Base-by-base conservation (phyloP, 805 yeast species). In the Candida caryicola region DNA sequence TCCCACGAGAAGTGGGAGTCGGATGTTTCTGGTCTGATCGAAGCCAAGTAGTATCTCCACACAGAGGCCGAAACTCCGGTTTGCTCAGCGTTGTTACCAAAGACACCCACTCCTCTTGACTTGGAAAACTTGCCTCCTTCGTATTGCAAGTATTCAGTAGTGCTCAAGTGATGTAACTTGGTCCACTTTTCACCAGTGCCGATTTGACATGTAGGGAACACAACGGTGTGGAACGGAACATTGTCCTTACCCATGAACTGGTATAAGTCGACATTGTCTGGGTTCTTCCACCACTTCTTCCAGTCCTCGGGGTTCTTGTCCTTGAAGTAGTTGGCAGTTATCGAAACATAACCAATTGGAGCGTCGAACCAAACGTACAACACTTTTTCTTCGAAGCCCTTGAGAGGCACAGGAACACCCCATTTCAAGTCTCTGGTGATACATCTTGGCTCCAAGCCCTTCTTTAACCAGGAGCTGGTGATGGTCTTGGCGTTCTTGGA, bases 201-300 rank as follows among this genome's bases (percentile, higher is more conserved):
- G 31, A 93, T 68, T 65, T 82, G 84, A 18, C 95, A 69, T 30
- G 95, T 82, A 43, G 99, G 99, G 88, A 91, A 93, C 40, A 93
- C 95, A 40, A 93, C 99, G 1, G 96, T 85, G 61, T 93, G 99
- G 87, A 93, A 93, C 23, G 98, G 97, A 54, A 90, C 97, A 59
- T 93, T 93, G 66, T 93, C 99, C 64, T 93, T 93, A 66, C 99
- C 99, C 99, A 93, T 93, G 64, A 93, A 93, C 71, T 93, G 99
- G 62, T 86, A 88, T 50, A 93, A 71, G 49, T 85, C 67, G 46
- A 93, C 96, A 45, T 89, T 62, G 37, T 89, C 88, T n/a, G 96
- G 95, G 57, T 85, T 73, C 53, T 78, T 79, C 99, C 99, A 93
- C 99, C 99, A 91, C 51, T 78, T 59, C 54, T 75, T 68, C 98